Evolutionary conservation across 2,329 filamentous ascomycete genomes (phyloP).

Genomic region (Colletotrichum sojae): DNA sequence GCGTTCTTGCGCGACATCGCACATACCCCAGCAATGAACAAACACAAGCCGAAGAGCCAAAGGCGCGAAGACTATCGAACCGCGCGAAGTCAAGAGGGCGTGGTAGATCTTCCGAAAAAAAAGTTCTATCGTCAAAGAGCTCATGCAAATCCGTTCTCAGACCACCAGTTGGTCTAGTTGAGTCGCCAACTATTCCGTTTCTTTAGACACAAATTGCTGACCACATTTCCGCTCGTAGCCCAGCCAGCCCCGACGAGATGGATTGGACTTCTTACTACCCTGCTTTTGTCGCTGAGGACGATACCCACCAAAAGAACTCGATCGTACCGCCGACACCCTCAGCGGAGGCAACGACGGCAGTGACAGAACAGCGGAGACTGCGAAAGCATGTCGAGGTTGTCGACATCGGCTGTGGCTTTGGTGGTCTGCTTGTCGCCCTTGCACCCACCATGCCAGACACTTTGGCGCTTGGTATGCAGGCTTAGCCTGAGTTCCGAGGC

Average conservation of each 20-base stretch:
- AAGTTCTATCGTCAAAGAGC: conserved; percentile 97
- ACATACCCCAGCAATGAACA: conserved; percentile 52
- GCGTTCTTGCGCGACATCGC: neutral
- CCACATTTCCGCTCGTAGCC: conserved; percentile 66
- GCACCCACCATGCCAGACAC: conserved; percentile 85
- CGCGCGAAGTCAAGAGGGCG: conserved; percentile 64
- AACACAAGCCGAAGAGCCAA: conserved; percentile 69
- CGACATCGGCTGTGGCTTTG: conserved; percentile 98
- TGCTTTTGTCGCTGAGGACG: conserved; percentile 68
- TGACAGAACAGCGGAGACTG: conserved; percentile 54
- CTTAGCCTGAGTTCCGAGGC: conserved; percentile 7
- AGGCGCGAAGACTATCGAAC: conserved; percentile 78
- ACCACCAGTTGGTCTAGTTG: conserved; percentile 90
- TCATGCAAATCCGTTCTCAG: conserved; percentile 98
- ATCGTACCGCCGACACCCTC: neutral
- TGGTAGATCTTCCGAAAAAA: conserved; percentile 84
- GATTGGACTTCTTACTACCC: conserved; percentile 92
- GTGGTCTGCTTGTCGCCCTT: conserved; percentile 89
- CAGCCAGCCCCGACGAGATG: conserved; percentile 84
- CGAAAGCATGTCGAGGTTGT: conserved; percentile 87
- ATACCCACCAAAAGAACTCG: neutral
- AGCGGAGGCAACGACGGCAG: conserved; percentile 1
- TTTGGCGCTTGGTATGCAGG: conserved; percentile 79
- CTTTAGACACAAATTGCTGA: conserved; percentile 14
- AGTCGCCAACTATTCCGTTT: conserved; percentile 28